These are phyloP conservation scores for Pleurotus sapidus DNA, from an alignment of 768 basidiomycete genomes.

Conservation along the genomic window DNA sequence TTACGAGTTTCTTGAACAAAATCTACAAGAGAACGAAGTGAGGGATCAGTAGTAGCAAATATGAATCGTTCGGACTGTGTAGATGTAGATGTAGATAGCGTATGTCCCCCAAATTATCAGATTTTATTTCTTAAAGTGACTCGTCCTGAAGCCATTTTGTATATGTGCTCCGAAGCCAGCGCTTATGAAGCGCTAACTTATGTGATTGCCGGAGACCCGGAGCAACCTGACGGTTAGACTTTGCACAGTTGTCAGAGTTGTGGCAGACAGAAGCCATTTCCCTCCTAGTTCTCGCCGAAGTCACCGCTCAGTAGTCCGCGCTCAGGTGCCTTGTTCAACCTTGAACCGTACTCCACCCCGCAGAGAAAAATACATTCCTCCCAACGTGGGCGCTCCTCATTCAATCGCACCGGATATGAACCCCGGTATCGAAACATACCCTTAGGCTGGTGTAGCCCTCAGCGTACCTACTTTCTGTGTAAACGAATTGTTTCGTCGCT, in stretches of 20 bases:
- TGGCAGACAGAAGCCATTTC: not conserved
- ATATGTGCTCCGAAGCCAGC: not conserved
- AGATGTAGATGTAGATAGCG: not conserved
- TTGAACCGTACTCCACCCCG: not conserved
- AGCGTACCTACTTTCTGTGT: not conserved
- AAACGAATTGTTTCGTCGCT: too few species aligned
- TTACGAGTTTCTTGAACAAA: conserved; percentile 85
- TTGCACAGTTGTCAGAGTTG: too few species aligned
- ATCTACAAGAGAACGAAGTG: conserved; percentile 69
- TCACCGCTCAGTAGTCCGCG: too few species aligned
- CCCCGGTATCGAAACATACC: not conserved
- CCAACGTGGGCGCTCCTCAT: not conserved
- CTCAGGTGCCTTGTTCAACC: not conserved
- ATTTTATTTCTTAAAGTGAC: too few species aligned
- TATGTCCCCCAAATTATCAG: too few species aligned
- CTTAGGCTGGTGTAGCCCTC: not conserved
- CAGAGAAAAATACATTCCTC: too few species aligned
- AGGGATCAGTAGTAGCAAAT: not conserved
- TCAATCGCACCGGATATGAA: conserved; percentile 5
- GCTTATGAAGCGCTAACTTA: too few species aligned
- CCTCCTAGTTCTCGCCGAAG: conserved; percentile 3
- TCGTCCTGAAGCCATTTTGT: too few species aligned
- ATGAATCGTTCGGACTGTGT: not conserved
- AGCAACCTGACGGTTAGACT: too few species aligned
- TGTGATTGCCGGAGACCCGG: too few species aligned